phyloP scores from a whole-genome alignment of 345 rosid species.

The Corymbia maculata region DNA sequence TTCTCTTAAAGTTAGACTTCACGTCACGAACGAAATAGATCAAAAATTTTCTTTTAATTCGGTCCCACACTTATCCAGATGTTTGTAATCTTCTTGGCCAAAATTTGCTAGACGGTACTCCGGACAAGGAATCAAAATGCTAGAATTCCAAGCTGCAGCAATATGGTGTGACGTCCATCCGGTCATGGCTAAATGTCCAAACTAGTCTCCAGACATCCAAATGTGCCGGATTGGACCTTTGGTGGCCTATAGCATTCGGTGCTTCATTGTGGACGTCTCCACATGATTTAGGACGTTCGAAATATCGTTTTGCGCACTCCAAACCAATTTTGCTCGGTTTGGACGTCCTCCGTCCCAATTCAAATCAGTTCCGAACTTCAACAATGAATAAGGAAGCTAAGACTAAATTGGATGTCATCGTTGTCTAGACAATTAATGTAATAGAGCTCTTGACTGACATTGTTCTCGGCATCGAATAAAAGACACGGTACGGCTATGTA shows the following conservation, averaged over 20 bases:
- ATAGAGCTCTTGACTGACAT: not conserved
- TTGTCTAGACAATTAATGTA: not conserved
- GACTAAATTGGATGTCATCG: not conserved
- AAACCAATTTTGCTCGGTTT: not conserved
- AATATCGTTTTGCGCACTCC: not conserved
- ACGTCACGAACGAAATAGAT: not conserved
- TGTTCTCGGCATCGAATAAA: not conserved
- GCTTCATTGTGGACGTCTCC: not conserved
- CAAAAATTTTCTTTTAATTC: not conserved
- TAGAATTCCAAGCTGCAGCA: not conserved
- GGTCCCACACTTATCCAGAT: not conserved
- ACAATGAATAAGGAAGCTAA: not conserved
- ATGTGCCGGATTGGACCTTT: not conserved
- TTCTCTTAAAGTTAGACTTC: not conserved
- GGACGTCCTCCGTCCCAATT: not conserved
- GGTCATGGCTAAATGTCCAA: not conserved
- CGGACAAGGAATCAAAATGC: not conserved
- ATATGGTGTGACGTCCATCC: not conserved
- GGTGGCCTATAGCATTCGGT: not conserved
- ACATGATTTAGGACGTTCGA: not conserved
- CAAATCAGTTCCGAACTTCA: not conserved
- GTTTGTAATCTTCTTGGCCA: not conserved
- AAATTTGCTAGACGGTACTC: not conserved
- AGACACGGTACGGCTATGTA: not conserved
- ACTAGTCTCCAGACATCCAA: not conserved